A percentile compares a stretch with the other conserved stretches of the same genome.
Evolutionary conservation across 23 red algal genomes (phyloP).

Genomic region (Gracilaria vermiculophylla): DNA sequence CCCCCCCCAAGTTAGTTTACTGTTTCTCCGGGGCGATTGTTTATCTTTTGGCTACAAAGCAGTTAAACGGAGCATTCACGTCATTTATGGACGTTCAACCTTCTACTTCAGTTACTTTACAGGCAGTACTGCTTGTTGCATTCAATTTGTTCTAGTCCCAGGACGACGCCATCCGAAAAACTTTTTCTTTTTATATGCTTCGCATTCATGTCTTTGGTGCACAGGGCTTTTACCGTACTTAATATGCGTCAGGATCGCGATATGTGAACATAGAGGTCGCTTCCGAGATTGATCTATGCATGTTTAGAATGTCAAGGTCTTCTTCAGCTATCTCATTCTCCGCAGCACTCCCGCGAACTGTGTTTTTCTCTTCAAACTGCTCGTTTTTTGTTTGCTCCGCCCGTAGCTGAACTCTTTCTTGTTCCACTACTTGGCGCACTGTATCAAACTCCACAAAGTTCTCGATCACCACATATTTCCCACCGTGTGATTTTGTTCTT

Average conservation of each 20-base stretch:
- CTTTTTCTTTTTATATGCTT: no score
- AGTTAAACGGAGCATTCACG: no score
- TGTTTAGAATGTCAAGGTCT: neutral
- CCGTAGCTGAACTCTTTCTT: neutral
- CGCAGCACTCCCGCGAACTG: neutral
- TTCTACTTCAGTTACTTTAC: no score
- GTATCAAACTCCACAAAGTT: neutral
- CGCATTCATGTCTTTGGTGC: no score
- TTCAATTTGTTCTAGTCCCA: no score
- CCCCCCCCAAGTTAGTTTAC: no score
- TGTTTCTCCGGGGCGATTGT: no score
- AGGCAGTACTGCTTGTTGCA: no score
- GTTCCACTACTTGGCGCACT: neutral
- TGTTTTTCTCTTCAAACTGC: neutral
- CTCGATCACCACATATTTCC: slow-evolving; percentile 1
- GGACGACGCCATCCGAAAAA: no score
- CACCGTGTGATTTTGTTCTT: neutral
- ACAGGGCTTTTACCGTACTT: neutral
- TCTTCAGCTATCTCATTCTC: neutral
- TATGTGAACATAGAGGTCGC: slow-evolving; percentile 35
- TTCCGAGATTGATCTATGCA: slow-evolving; percentile 20
- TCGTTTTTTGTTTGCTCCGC: neutral
- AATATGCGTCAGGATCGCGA: slow-evolving; percentile 54
- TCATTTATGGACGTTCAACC: no score
- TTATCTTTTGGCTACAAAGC: no score